phyloP scores from a whole-genome alignment of 176 grass and related monocot genomes.

The Musa itinerans region DNA sequence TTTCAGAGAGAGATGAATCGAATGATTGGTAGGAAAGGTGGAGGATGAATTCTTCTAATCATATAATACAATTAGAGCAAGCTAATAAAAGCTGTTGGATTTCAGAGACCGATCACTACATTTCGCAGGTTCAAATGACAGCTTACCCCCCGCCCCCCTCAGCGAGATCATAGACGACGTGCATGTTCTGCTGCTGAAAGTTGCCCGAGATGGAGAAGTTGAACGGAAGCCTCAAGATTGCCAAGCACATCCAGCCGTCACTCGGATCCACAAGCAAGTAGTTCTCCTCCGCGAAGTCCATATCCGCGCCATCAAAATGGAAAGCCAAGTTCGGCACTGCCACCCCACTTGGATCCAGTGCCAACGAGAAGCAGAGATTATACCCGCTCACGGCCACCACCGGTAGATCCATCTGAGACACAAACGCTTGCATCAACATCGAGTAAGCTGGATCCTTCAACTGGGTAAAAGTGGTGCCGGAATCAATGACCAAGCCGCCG shows the following conservation, averaged over 20 bases:
- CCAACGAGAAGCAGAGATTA: constrained; percentile 40
- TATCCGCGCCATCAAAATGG: constrained; percentile 32
- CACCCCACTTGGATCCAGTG: constrained; percentile 3
- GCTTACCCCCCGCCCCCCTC: background rate
- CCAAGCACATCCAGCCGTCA: constrained; percentile 21
- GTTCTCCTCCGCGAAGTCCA: constrained; percentile 36
- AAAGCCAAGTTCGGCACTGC: constrained; percentile 35
- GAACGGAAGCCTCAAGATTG: background rate
- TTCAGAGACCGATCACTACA: too few species aligned
- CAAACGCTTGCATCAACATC: constrained; percentile 21
- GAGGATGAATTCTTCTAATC: too few species aligned
- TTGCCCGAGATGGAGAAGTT: background rate
- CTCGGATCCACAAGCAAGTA: constrained; percentile 31
- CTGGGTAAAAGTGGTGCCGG: constrained; percentile 43
- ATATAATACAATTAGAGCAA: too few species aligned
- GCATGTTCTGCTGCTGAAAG: constrained; percentile 16
- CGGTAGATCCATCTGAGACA: constrained; percentile 30
- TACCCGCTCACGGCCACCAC: constrained; percentile 41
- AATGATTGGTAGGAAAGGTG: too few species aligned
- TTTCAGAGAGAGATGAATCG: too few species aligned
- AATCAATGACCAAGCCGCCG: constrained; percentile 14
- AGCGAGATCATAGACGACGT: constrained; percentile 10
- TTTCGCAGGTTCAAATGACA: background rate
- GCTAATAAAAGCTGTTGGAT: too few species aligned
- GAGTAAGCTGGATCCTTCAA: constrained; percentile 32